Conservation (phyloP, 2,329 filamentous ascomycete genomes). For the Bipolaris zeicola region DNA sequence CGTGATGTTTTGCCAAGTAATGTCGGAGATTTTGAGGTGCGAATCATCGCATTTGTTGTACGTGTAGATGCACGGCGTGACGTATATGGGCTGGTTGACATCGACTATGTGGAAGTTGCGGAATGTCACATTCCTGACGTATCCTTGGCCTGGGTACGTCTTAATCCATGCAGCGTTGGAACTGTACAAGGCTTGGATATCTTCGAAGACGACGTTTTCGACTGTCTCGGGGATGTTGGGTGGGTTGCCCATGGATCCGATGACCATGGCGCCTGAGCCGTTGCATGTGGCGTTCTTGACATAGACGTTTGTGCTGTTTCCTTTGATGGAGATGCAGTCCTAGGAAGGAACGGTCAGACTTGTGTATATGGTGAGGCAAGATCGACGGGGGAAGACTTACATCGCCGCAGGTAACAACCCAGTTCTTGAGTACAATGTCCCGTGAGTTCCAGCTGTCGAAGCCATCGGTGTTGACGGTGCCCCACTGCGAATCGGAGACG, state of each 20-base stretch:
- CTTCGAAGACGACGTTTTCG: conserved; percentile 54
- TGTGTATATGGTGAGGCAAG: conserved; percentile 33
- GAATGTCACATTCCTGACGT: conserved; percentile 54
- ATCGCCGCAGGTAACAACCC: conserved; percentile 48
- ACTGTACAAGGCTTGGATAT: conserved; percentile 35
- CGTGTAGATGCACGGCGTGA: conserved; percentile 55
- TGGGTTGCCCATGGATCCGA: conserved; percentile 66
- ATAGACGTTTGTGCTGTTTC: conserved; percentile 63
- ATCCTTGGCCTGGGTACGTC: conserved; percentile 46
- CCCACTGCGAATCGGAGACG: conserved; percentile 53
- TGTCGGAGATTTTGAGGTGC: conserved; percentile 51
- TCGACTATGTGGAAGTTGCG: conserved; percentile 43
- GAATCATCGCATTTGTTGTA: conserved; percentile 30
- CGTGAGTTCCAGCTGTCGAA: conserved; percentile 59
- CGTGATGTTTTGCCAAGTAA: conserved; percentile 58
- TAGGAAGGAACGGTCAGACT: conserved; percentile 44
- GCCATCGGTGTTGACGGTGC: conserved; percentile 58
- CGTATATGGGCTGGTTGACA: conserved; percentile 58
- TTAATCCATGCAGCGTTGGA: conserved; percentile 41
- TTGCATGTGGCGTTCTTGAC: conserved; percentile 67
- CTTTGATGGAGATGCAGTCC: conserved; percentile 67
- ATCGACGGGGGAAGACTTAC: conserved; percentile 24
- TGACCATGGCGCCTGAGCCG: conserved; percentile 62
- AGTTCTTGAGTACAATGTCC: conserved; percentile 54
- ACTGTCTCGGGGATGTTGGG: conserved; percentile 61